Base-by-base conservation (phyloP, 192 early-diverging fungal genomes). In the Dissophora globulifera region DNA sequence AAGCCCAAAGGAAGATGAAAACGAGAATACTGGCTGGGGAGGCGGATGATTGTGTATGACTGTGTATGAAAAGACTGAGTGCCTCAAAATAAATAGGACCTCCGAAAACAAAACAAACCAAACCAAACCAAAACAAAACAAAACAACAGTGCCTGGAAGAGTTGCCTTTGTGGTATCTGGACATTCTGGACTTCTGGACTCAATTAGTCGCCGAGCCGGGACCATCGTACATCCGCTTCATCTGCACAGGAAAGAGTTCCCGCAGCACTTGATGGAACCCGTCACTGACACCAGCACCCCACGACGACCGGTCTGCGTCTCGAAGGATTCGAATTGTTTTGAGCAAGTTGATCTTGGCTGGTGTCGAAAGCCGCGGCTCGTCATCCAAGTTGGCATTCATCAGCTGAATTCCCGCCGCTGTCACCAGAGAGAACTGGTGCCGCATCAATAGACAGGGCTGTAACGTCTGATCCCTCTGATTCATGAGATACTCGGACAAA, bases 341-440 rank as follows among this genome's bases (percentile, higher is more conserved):
- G 8, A 76, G 47, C 38, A 76, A 45, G 17, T 76, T 76, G 46
- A 76, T 76, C 58, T 76, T 76, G 22, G 72, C 72, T 15, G 72
- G 72, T 5, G 72, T 76, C 35, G 72, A 76, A 26, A 76, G 33
- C 26, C 72, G 48, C 8, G 72, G 72, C 42, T 76, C 72, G 9
- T 76, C 72, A 9, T 76, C 72, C 51, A 76, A 46, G 41, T 76
- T 76, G 20, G 57, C 50, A 27, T 76, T 76, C 72, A 67, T 76
- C 17, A 57, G 40, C 35, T 76, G 72, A 22, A 76, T 61, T 6
- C 71, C 71, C 10, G 71, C 72, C 7, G 72, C 72, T 12, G 72
- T 76, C 32, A 76, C 72, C 25, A 76, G 27, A 17, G 64, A 31
- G 17, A 76, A 76, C 43, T 76, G 72, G 6, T 76, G 72, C 4